Conservation (phyloP, 306 rosid genomes). For the Geum urbanum region DNA sequence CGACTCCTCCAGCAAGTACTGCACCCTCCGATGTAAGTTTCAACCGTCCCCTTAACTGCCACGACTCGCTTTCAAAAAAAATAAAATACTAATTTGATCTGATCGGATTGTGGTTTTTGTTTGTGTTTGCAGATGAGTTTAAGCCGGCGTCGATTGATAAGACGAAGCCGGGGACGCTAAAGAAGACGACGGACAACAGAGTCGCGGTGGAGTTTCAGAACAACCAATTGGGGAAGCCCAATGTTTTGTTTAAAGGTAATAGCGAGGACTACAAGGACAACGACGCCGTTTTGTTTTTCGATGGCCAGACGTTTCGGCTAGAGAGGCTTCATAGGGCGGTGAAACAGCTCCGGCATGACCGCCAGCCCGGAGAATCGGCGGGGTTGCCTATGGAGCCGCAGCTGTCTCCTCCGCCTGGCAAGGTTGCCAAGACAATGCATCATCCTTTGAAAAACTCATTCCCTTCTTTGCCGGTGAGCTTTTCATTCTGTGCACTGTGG, state of each 20-base stretch:
- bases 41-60: background rate
- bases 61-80: no score
- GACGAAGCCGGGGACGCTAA: constrained; percentile 60
- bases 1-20: constrained; percentile 70
- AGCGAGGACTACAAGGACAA: constrained; percentile 81
- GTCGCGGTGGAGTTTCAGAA: constrained; percentile 79
- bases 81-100: constrained; percentile 4
- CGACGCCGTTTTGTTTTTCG: constrained; percentile 84
- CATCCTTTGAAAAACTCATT: constrained; percentile 37
- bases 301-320: constrained; percentile 64
- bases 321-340: constrained; percentile 81
- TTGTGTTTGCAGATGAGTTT: constrained; percentile 56
- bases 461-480: constrained; percentile 57
- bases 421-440: constrained; percentile 39
- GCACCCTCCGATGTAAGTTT: constrained; percentile 83
- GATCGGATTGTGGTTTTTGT: constrained; percentile 11
- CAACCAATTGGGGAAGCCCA: constrained; percentile 84
- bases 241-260: constrained; percentile 81
- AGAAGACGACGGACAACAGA: constrained; percentile 80
- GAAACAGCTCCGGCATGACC: constrained; percentile 75
- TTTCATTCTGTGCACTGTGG: background rate
- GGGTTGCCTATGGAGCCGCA: constrained; percentile 49
- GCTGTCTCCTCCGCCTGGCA: constrained; percentile 74
- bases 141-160: constrained; percentile 93
- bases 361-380: constrained; percentile 73